These are phyloP conservation scores for Ophidiomyces ophidiicola DNA, from an alignment of 2,329 filamentous ascomycete genomes.

Conservation along the genomic window DNA sequence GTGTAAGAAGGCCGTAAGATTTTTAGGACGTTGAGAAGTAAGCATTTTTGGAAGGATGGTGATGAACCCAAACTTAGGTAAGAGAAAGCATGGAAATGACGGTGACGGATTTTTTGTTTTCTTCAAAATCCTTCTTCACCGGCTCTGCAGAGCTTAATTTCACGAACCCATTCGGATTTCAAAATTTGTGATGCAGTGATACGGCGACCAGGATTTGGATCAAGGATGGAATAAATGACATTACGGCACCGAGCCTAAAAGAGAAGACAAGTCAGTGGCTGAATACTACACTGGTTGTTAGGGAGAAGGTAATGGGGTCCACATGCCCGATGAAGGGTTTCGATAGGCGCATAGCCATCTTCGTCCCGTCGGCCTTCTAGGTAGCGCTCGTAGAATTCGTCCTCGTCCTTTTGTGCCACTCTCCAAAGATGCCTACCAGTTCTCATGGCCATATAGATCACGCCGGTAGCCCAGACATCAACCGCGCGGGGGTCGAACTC, in stretches of 20 bases:
- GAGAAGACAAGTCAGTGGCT: constrained; percentile 14
- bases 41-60: neutral
- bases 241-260: constrained; percentile 88
- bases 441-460: constrained; percentile 99
- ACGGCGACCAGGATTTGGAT: constrained; percentile 81
- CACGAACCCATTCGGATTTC: constrained; percentile 96
- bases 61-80: neutral
- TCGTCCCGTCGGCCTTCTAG: constrained; percentile 86
- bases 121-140: constrained; percentile 93
- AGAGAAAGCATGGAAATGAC: neutral
- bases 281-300: constrained; percentile 10
- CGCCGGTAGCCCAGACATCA: constrained; percentile 94
- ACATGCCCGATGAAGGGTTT: constrained; percentile 83
- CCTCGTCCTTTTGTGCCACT: constrained; percentile 90
- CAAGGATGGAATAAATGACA: constrained; percentile 96
- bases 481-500: constrained; percentile 97
- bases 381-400: constrained; percentile 93
- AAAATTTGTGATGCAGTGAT: constrained; percentile 94
- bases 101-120: constrained; percentile 16
- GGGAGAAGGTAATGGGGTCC: neutral
- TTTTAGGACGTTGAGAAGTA: neutral
- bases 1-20: neutral
- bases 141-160: constrained; percentile 93
- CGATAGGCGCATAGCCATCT: constrained; percentile 90
- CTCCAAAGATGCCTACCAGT: constrained; percentile 93